Percentiles rank a stretch among this genome's conserved stretches.
These are phyloP conservation scores for Diaporthe sp. DNA, from an alignment of 2,329 filamentous ascomycete genomes.

Conservation along the genomic window DNA sequence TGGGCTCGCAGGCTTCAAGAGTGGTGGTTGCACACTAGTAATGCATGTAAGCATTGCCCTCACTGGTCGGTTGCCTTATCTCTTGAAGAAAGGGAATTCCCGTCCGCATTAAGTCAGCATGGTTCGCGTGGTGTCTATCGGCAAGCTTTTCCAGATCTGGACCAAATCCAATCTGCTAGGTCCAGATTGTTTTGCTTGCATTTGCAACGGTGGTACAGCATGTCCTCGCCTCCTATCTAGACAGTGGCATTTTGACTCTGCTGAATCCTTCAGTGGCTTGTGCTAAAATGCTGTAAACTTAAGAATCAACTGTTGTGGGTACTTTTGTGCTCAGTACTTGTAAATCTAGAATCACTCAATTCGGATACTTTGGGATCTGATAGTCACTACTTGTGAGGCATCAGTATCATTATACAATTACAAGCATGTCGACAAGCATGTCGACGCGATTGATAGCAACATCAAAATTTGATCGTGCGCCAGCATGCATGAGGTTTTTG, in stretches of 20 bases:
- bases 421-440: too few relatives aligned
- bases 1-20: not conserved
- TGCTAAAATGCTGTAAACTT: not conserved
- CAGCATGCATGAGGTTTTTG: too few relatives aligned
- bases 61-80: not conserved
- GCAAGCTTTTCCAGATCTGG: too few relatives aligned
- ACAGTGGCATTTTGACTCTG: not conserved
- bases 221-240: not conserved
- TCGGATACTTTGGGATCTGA: too few relatives aligned
- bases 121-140: not conserved
- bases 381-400: too few relatives aligned
- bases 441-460: too few relatives aligned
- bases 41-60: conserved; percentile 27
- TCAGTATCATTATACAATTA: too few relatives aligned
- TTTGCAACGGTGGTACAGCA: not conserved
- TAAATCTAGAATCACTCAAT: too few relatives aligned
- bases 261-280: not conserved
- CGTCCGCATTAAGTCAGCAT: not conserved
- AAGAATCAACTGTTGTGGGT: too few relatives aligned
- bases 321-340: too few relatives aligned
- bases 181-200: too few relatives aligned
- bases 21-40: conserved; percentile 13
- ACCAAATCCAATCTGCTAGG: not conserved
- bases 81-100: not conserved
- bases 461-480: too few relatives aligned